Evolutionary conservation across 257 asterid genomes (phyloP).

Genomic region (Capsicum rhomboideum): DNA sequence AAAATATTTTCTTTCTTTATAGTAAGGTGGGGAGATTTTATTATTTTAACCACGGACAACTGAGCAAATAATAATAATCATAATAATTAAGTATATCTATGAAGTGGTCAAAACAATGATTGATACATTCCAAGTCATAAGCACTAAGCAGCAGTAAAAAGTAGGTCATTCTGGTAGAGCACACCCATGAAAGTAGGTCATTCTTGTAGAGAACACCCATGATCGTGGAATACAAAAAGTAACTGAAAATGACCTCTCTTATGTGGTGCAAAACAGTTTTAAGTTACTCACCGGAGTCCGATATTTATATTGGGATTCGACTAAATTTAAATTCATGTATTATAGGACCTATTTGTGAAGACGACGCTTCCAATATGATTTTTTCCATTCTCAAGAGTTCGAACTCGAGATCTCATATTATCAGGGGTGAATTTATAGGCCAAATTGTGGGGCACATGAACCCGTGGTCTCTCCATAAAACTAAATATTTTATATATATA

Average conservation of each 20-base stretch:
- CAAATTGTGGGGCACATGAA: too few species aligned
- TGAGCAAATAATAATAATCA: neutral
- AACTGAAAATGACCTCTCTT: neutral
- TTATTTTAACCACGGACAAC: neutral
- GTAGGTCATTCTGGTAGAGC: neutral
- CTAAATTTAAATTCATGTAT: neutral
- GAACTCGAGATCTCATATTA: too few species aligned
- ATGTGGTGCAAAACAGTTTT: neutral
- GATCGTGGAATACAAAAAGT: neutral
- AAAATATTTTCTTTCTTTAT: neutral
- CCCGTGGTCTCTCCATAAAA: too few species aligned
- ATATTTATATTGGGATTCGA: neutral
- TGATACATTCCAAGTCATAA: neutral
- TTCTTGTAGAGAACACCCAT: neutral
- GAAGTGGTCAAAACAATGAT: neutral
- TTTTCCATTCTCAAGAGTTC: too few species aligned
- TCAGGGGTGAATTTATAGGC: too few species aligned
- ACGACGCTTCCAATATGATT: too few species aligned
- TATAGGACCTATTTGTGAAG: neutral
- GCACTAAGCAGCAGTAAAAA: neutral
- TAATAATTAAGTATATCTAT: neutral
- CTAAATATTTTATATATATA: too few species aligned
- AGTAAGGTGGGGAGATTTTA: neutral
- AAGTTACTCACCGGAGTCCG: too few species aligned
- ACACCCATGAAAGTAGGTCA: neutral